Base-by-base conservation (phyloP, 495 filamentous ascomycete species). In the Aspergillus heteromorphus region DNA sequence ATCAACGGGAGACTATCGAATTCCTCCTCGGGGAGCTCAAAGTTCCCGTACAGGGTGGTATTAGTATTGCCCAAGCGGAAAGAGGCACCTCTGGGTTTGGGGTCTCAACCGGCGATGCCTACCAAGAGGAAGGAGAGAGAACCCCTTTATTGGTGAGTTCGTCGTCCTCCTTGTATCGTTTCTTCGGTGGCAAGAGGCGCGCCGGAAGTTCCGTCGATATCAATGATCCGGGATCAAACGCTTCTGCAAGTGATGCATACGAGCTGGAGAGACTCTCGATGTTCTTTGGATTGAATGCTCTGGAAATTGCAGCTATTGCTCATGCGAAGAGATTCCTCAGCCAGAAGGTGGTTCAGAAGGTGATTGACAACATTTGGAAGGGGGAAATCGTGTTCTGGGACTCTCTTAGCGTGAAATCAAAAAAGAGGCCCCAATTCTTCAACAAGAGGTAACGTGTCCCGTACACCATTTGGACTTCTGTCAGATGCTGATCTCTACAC, bases 301-400 rank as follows among this genome's bases (percentile, higher is more conserved):
- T 97, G 14, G 92, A 97, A 65, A 92, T 97, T 62, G 92, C 91
- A 34, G 84, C 87, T 34, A 84, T 96, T 27, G 87, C 87, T n/a
- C 82, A 87, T 57, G 90, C 91, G 20, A 97, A 96, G 69, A 86
- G 86, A 27, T 97, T 96, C 59, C 79, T 96, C 13, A 89, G 88
- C 65, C 91, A 96, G 66, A 76, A 77, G 48, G 79, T 91, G 7
- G 87, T 97, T 27, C 92, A 97, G 62, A 87, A 86, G 57, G 86
- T 96, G 52, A 84, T 96, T 40, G 85, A 90, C 51, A 87, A 88
- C 40, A 91, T 96, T 50, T 96, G 92, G 92, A 84, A 84, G 42
- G 92, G 92, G 18, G 83, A 91, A 52, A 95, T 97, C 54, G 84
- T 91, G 16, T 96, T 96, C 64, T 97, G 92, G 91, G 87, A 95